Percentiles rank a stretch among this genome's conserved stretches.
Conservation (phyloP, 352 stramenopile genomes). For the Plasmopara muralis region DNA sequence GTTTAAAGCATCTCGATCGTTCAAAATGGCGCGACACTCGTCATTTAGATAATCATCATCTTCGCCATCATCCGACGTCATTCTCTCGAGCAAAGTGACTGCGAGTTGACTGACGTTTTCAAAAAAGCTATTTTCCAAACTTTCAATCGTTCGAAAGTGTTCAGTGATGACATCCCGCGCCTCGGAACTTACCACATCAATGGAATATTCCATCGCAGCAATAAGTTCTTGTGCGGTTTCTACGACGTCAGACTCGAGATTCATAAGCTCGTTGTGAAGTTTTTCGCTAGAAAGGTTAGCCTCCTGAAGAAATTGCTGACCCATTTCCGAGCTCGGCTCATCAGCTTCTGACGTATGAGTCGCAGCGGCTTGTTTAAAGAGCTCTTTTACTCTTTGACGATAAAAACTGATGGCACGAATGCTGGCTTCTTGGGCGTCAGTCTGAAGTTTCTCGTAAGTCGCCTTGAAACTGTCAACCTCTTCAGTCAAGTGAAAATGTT, state of each 20-base stretch:
- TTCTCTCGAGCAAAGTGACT: slow-evolving; percentile 63
- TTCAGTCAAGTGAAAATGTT: slow-evolving; percentile 41
- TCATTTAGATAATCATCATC: slow-evolving; percentile 76
- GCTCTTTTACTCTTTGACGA: slow-evolving; percentile 61
- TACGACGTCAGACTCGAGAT: slow-evolving; percentile 83
- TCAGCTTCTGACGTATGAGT: slow-evolving; percentile 29
- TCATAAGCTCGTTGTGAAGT: slow-evolving; percentile 83
- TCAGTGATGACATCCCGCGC: slow-evolving; percentile 60
- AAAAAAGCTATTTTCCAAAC: slow-evolving; percentile 89
- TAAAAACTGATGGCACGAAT: slow-evolving; percentile 80
- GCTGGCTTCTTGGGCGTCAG: slow-evolving; percentile 63
- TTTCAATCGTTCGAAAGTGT: slow-evolving; percentile 86
- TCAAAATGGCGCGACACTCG: slow-evolving; percentile 73
- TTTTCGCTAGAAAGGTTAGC: slow-evolving; percentile 79
- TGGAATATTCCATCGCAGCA: slow-evolving; percentile 47
- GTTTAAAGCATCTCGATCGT: slow-evolving; percentile 76
- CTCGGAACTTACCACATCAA: slow-evolving; percentile 58
- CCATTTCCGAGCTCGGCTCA: slow-evolving; percentile 19
- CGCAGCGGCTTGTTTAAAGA: slow-evolving; percentile 51
- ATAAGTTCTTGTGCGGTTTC: slow-evolving; percentile 69
- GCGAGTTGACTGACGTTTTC: slow-evolving; percentile 78
- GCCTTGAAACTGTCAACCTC: slow-evolving; percentile 53
- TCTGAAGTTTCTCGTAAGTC: slow-evolving; percentile 60
- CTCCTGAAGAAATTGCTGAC: slow-evolving; percentile 75
- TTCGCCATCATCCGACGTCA: slow-evolving; percentile 69